Base-by-base conservation (phyloP, 225 moss, liverwort and hornwort genomes). In the Straminergon stramineum region DNA sequence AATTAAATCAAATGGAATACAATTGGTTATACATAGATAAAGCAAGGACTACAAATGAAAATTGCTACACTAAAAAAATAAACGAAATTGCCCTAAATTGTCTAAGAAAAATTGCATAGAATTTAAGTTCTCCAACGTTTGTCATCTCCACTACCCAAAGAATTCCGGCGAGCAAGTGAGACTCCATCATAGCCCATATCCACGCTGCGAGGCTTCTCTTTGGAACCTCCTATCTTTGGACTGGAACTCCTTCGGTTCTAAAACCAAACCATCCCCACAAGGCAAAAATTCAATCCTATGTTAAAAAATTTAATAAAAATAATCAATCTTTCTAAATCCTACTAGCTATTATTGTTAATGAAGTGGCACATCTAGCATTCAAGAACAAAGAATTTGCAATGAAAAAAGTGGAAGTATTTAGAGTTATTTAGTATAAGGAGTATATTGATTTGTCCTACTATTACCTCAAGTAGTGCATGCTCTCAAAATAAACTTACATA, bases 111-210 rank as follows among this genome's bases (percentile, higher is more conserved):
- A 4, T 67, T 41, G 20, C 28, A 15, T 31, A 11, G 14, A 81
- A 20, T 35, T 92, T 61, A 92, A 5, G 94, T 93, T 80, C 91
- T 94, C 93, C 94, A 94, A 26, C 92, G 91, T 35, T 89, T 89
- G 58, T 90, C 93, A 34, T 90, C 94, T 70, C 71, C 84, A 63
- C 71, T 81, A 55, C 90, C 92, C 41, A 88, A 91, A 22, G 94
- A 93, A 73, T 91, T 92, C 34, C 92, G 87, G 6, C 91, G 92
- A 5, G 63, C 85, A 19, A 67, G 90, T 8, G 92, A 94, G 7
- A 90, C 6, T 34, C 88, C 91, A 48, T 87, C 91, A 17, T 85
- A 20, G 69, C 68, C 71, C 1, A 63, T 45, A 48, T 94, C 92
- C 37, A 82, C n/a, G 9, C 88, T 89, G 9, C 86, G 92, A 85